phyloP scores from a whole-genome alignment of 164 flowering plant genomes.

The Santalum album region DNA sequence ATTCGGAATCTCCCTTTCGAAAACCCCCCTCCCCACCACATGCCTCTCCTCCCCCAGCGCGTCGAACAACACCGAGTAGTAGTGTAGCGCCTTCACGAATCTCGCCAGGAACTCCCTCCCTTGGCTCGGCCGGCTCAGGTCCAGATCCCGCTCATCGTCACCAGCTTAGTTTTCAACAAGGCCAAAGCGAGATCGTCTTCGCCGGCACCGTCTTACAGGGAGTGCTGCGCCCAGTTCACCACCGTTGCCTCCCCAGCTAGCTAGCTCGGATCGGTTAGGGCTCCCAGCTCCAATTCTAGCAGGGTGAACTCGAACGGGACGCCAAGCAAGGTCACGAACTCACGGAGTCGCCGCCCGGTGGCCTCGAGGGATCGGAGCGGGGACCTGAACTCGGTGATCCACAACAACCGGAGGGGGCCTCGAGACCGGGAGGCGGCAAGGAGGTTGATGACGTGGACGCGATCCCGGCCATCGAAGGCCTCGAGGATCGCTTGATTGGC shows the following conservation, averaged over 20 bases:
- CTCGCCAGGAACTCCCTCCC: constrained; percentile 62
- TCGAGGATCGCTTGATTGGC: constrained; percentile 84
- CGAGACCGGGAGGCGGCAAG: constrained; percentile 70
- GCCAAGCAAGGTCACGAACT: constrained; percentile 67
- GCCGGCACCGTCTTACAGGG: constrained; percentile 73
- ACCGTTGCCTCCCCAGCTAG: constrained; percentile 49
- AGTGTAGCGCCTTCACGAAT: constrained; percentile 84
- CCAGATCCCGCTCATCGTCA: constrained; percentile 80
- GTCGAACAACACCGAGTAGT: constrained; percentile 91
- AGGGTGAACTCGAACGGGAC: constrained; percentile 75
- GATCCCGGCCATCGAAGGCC: constrained; percentile 78
- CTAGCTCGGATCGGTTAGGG: constrained; percentile 32
- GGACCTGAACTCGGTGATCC: constrained; percentile 76
- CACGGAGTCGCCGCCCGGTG: constrained; percentile 70
- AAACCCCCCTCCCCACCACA: constrained; percentile 74
- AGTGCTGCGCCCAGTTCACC: constrained; percentile 91
- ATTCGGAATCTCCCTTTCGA: constrained; percentile 81
- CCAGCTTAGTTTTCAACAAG: constrained; percentile 46
- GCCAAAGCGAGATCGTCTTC: constrained; percentile 53
- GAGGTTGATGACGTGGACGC: too few species aligned
- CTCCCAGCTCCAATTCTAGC: constrained; percentile 60
- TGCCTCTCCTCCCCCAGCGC: constrained; percentile 71
- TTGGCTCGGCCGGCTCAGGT: constrained; percentile 21
- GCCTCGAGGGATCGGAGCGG: constrained; percentile 50
- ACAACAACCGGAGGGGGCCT: constrained; percentile 34